Percentiles rank a stretch among this genome's conserved stretches.
These are phyloP conservation scores for Plectosphaerella sp. DNA, from an alignment of 2,329 filamentous ascomycete genomes.

Conservation along the genomic window DNA sequence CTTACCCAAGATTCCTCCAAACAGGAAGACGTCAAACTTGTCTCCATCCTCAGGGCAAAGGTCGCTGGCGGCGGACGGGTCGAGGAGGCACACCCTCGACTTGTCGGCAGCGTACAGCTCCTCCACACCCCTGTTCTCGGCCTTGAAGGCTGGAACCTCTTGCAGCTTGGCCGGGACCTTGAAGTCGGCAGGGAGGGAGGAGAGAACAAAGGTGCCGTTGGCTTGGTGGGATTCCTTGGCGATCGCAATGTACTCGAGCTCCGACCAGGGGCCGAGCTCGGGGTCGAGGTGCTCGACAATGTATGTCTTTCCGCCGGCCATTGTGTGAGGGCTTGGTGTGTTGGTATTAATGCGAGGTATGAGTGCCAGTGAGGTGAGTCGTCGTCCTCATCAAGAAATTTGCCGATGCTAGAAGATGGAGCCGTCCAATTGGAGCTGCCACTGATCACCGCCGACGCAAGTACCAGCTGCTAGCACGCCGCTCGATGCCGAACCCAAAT, in stretches of 20 bases:
- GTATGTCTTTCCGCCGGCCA: constrained; percentile 59
- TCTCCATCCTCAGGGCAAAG: constrained; percentile 78
- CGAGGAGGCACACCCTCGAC: constrained; percentile 78
- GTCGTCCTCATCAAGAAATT: no score
- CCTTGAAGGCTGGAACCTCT: constrained; percentile 56
- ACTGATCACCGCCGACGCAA: no score
- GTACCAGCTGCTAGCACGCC: no score
- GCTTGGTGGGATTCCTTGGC: constrained; percentile 70
- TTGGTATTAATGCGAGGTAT: neutral
- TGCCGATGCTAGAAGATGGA: no score
- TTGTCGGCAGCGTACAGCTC: constrained; percentile 72
- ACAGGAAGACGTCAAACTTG: constrained; percentile 84
- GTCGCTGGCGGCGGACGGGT: constrained; percentile 79
- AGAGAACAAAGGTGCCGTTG: constrained; percentile 71
- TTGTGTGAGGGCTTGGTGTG: neutral
- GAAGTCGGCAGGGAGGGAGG: constrained; percentile 69
- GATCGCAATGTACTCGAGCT: constrained; percentile 87
- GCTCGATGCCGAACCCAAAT: no score
- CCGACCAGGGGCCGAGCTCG: constrained; percentile 90
- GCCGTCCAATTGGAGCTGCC: no score
- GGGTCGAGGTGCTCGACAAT: constrained; percentile 96
- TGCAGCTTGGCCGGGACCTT: constrained; percentile 57
- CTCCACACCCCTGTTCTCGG: constrained; percentile 77
- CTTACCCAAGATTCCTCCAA: constrained; percentile 88
- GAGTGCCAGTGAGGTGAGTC: no score